Evolutionary conservation across 2,329 filamentous ascomycete species (phyloP), one percentile per base, ranked within the genome.

Genomic region (Dothideomycetes sp.): DNA sequence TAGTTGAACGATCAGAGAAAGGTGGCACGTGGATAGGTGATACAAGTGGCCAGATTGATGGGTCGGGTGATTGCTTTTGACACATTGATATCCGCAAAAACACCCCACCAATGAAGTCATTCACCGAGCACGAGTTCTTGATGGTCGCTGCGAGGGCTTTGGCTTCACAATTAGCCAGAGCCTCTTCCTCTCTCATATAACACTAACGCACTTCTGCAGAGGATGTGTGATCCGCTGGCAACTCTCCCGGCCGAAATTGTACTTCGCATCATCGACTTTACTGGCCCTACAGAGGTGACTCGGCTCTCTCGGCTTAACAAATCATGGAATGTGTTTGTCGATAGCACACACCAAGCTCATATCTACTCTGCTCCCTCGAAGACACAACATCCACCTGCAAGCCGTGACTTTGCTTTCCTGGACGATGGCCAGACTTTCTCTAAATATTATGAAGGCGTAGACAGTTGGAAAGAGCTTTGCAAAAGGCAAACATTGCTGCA

Each of bases 401-500:
- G 43, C 30, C 56, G 53, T 8, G 55, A 60, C 42, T 53, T 62
- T 9, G 45, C 52, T 1, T 60, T 56, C 19, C 41, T 61, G 5
- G 32, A 54, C 2, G 40, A 45, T 5, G 39, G 33, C 17, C 41
- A 34, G 5, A 50, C 43, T 34, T 63, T 63, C 41, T 50, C 55
- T 5, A 56, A 52, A 19, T 51, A 57, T 31, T 64, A 57, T 15
- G 51, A 60, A 4, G 55, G 49, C 5, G 51, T 55, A 2, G 5
- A 43, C 11, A 62, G 60, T 46, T 67, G 64, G 62, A 68, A 68
- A 44, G 61, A 66, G 4, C 52, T 64, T 8, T 68, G 65, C 51
- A 60, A 57, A 42, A 57, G 61, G 3, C 59, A 63, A 49, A 58
- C 53, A 1, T 46, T 64, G 12, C 55, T 69, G 12, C 42, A 50